Evolutionary conservation across 108 stramenopile species (phyloP).

Genomic region (Pseudonitzschia delicatissima): DNA sequence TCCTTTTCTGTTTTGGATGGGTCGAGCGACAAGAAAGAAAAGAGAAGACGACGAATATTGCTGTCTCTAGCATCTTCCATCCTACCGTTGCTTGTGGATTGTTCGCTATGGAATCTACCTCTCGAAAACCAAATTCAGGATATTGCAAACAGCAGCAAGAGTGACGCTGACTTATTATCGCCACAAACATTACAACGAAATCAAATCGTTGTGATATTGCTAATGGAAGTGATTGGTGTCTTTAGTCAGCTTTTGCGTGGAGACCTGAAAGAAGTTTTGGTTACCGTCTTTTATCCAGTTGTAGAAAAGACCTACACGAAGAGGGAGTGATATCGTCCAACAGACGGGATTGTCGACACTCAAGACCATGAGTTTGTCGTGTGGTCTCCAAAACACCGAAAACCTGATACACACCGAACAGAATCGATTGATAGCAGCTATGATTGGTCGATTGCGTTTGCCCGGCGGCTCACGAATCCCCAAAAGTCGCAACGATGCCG

Average conservation of each 20-base stretch:
- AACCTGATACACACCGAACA: slow-evolving; percentile 9
- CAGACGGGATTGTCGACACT: neutral
- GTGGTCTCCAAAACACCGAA: neutral
- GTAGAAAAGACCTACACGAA: slow-evolving; percentile 13
- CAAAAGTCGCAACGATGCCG: neutral
- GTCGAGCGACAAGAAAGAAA: neutral
- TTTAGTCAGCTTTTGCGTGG: neutral
- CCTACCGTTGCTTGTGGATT: slow-evolving; percentile 19
- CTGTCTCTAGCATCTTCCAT: slow-evolving; percentile 21
- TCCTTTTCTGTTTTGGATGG: neutral
- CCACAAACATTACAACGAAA: slow-evolving; percentile 1
- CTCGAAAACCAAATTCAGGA: neutral
- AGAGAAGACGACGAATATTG: slow-evolving; percentile 12
- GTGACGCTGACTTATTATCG: neutral
- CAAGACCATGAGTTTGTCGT: neutral
- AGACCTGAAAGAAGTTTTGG: neutral
- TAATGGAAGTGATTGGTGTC: neutral
- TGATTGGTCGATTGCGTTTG: slow-evolving; percentile 19
- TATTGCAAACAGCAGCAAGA: neutral
- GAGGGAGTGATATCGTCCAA: neutral
- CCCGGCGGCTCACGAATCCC: slow-evolving; percentile 12
- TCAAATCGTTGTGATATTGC: neutral
- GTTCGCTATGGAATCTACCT: neutral
- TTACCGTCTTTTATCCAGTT: slow-evolving; percentile 9
- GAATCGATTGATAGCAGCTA: slow-evolving; percentile 11